A percentile compares a stretch with the other conserved stretches of the same genome.
phyloP scores from a whole-genome alignment of 129 eudicot species.

The Flaveria ramosissima region DNA sequence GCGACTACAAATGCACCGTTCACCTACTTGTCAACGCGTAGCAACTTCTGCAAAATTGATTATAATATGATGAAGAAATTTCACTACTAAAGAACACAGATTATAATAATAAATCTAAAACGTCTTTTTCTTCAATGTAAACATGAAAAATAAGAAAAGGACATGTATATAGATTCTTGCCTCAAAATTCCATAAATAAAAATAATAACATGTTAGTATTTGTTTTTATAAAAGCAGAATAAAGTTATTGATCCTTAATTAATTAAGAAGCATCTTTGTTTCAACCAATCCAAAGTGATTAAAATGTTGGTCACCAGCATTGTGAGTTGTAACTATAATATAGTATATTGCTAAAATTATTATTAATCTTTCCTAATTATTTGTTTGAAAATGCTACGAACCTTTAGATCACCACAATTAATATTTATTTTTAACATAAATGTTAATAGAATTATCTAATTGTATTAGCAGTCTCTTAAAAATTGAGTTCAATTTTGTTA shows the following conservation, averaged over 20 bases:
- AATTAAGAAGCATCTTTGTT: not conserved
- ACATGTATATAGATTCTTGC: not conserved
- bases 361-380: too few relatives aligned
- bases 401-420: too few relatives aligned
- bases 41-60: too few relatives aligned
- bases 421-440: too few relatives aligned
- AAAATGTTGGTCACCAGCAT: not conserved
- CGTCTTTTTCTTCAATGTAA: not conserved
- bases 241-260: not conserved
- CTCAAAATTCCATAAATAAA: not conserved
- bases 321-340: not conserved
- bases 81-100: not conserved
- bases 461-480: not conserved
- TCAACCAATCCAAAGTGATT: not conserved
- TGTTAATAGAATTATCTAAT: not conserved
- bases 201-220: not conserved
- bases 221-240: not conserved
- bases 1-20: too few relatives aligned
- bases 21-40: too few relatives aligned
- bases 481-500: not conserved
- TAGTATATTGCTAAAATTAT: too few relatives aligned
- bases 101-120: not conserved
- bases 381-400: too few relatives aligned
- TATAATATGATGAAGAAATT: too few relatives aligned
- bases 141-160: not conserved